Base-by-base conservation (phyloP, 1,284 basidiomycete genomes). In the Sphagnurus paluster region DNA sequence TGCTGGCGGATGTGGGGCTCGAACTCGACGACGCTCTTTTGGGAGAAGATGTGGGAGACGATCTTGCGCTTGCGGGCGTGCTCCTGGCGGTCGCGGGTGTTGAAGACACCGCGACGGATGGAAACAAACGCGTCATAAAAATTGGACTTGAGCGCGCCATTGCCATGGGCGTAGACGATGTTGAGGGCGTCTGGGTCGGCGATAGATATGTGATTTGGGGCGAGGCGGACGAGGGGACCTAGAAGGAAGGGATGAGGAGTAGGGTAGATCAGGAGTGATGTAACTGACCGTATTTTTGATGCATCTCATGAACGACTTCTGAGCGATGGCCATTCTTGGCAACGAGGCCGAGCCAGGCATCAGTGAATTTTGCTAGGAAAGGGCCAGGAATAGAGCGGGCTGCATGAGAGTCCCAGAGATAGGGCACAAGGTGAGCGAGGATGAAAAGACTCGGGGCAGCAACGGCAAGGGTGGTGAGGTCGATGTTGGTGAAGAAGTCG, bases 1-100 rank as follows among this genome's bases (percentile, higher is more conserved):
- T 88, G 86, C 13, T 72, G 59, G 14, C 82, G 74, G 46, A 90
- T 79, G 54, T 90, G 79, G 0, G 87, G 87, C 65, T 93, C 90
- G 56, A 87, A 93, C 59, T 89, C 87, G 51, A 88, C 65, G 13
- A 94, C 80, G 55, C 79, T 87, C 69, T 93, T 90, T 62, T 86
- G 87, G 6, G 90, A 84, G 69, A 93, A 95, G 50, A 93, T 88
- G 65, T 93, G 84, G 1, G 90, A 86, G 30, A 95, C 82, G 50
- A 93, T 89, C 69, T 93, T 94, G 65, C 92, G 82, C 68, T 94
- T 94, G 45, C 92, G 82, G 0, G 91, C 78, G 66, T 97, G 93
- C 55, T 93, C 90, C 4, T 69, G 64, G 37, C 93, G 86, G 59
- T 90, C 83, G 37, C 93, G 82, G 2, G 91, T 93, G 70, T 91